phyloP scores from a whole-genome alignment of 2,329 filamentous ascomycete species.

The Colletotrichum neosansevieriae region DNA sequence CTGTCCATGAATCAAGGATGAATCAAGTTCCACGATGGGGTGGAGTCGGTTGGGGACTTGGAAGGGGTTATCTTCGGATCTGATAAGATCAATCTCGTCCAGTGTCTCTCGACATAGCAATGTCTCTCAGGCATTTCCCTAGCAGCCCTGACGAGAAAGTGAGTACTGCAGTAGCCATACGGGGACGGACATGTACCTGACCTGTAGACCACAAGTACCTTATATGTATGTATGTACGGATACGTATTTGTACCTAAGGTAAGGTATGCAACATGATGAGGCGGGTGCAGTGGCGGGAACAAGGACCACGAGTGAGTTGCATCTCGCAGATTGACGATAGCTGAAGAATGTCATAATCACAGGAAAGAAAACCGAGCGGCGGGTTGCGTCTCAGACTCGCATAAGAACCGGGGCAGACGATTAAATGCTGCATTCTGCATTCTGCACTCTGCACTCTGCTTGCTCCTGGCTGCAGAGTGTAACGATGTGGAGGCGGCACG shows the following conservation, averaged over 20 bases:
- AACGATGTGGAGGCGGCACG: conserved; percentile 25
- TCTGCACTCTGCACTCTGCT: too few relatives aligned
- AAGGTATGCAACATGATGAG: neutral
- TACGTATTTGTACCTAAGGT: too few relatives aligned
- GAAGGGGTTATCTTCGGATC: conserved; percentile 63
- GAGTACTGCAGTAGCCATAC: conserved; percentile 2
- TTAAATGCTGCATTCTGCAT: too few relatives aligned
- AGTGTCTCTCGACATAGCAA: too few relatives aligned
- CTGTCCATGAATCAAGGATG: conserved; percentile 5
- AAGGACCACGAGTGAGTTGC: neutral
- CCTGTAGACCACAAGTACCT: too few relatives aligned
- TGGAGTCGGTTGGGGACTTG: conserved; percentile 1
- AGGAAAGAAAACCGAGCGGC: neutral
- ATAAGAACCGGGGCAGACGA: conserved; percentile 29
- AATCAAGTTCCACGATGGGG: conserved; percentile 23
- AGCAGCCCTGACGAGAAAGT: neutral
- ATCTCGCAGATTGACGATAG: neutral
- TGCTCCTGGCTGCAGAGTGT: neutral
- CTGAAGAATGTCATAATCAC: neutral
- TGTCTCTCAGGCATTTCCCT: too few relatives aligned
- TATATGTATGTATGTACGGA: too few relatives aligned
- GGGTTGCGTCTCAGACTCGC: conserved; percentile 10
- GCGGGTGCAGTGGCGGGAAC: neutral
- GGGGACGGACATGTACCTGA: too few relatives aligned
- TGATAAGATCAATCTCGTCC: conserved; percentile 60